Conservation (phyloP, 2,329 filamentous ascomycete genomes). For the Fusarium annulatum region DNA sequence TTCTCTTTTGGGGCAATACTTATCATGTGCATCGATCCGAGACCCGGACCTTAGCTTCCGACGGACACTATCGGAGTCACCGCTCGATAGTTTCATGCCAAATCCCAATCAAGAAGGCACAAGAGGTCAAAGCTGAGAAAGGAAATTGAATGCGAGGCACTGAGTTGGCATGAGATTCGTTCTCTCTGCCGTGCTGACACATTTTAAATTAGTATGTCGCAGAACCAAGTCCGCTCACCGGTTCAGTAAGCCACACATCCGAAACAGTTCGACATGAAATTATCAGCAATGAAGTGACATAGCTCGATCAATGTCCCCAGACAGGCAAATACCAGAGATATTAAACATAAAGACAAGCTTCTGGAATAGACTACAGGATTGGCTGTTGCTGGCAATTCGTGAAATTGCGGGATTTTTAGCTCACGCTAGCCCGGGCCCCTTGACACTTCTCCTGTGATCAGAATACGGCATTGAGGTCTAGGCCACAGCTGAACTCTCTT, state of each 20-base stretch:
- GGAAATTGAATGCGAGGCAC: background rate
- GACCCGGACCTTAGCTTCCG: background rate
- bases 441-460: background rate
- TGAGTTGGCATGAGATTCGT: background rate
- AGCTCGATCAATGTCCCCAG: background rate
- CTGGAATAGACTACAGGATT: background rate
- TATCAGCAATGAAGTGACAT: background rate
- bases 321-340: background rate
- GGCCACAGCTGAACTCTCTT: background rate
- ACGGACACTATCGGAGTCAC: background rate
- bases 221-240: background rate
- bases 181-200: background rate
- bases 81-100: background rate
- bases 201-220: background rate
- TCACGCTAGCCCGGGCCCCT: background rate
- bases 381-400: background rate
- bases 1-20: background rate
- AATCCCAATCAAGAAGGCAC: background rate
- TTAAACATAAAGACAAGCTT: background rate
- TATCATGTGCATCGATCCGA: background rate
- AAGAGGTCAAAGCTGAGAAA: background rate
- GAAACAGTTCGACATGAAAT: background rate
- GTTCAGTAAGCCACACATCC: background rate
- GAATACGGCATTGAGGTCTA: background rate
- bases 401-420: background rate